Evolutionary conservation across 2,329 filamentous ascomycete genomes (phyloP).

Genomic region (Ophiostoma sp.): DNA sequence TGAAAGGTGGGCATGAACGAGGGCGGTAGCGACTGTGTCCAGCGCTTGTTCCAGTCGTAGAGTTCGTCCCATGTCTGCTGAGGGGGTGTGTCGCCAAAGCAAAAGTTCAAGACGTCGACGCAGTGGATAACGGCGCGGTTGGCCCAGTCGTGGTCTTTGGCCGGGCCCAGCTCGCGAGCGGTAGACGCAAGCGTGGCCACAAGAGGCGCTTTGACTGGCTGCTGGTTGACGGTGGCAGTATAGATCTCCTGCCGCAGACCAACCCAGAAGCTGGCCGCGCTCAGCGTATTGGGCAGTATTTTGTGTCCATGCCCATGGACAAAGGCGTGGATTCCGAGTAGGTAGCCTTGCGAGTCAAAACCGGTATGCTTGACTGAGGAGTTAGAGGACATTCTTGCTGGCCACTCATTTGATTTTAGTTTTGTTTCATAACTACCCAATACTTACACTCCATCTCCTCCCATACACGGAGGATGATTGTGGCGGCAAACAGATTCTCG

Average conservation of each 20-base stretch:
- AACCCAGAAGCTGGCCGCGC: slow-evolving; percentile 53
- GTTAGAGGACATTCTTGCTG: not conserved
- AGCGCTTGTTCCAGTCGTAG: slow-evolving; percentile 42
- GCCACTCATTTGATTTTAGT: too few relatives aligned
- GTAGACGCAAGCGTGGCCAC: slow-evolving; percentile 46
- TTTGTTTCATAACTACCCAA: too few relatives aligned
- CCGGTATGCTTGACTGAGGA: slow-evolving; percentile 39
- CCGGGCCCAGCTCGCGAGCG: slow-evolving; percentile 40
- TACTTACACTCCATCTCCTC: slow-evolving; percentile 49
- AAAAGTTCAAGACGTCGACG: slow-evolving; percentile 59
- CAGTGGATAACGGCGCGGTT: slow-evolving; percentile 58
- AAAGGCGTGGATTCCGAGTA: slow-evolving; percentile 44
- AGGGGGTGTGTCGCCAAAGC: slow-evolving; percentile 45
- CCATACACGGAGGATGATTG: slow-evolving; percentile 52
- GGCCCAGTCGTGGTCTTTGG: slow-evolving; percentile 52
- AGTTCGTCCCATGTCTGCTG: slow-evolving; percentile 42
- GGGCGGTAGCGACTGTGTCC: slow-evolving; percentile 43
- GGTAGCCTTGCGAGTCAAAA: slow-evolving; percentile 44
- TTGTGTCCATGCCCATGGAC: slow-evolving; percentile 41
- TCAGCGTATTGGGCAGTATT: slow-evolving; percentile 40
- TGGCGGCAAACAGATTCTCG: slow-evolving; percentile 50
- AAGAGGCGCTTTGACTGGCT: slow-evolving; percentile 46
- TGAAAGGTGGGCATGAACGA: slow-evolving; percentile 54
- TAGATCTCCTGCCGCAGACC: slow-evolving; percentile 57
- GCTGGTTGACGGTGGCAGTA: slow-evolving; percentile 46